Evolutionary conservation across 2,329 filamentous ascomycete genomes (phyloP), one percentile per base, ranked within the genome.

Genomic region (Neocatenulostroma microsporum): DNA sequence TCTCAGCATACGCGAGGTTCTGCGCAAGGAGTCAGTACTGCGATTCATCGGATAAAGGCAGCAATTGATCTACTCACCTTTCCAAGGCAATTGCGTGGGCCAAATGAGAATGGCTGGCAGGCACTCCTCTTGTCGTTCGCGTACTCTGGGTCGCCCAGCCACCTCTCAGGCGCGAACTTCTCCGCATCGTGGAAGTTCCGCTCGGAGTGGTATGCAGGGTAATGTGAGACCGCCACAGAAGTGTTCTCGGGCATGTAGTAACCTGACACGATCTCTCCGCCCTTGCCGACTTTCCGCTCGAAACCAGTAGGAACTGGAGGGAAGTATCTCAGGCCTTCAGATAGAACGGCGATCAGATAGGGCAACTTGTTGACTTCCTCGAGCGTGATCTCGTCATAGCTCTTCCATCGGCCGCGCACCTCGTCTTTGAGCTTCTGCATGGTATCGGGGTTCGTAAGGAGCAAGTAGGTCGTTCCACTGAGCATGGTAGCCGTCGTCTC

Each of bases 401-500:
- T 48, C 4, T 26, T 36, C 45, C 63, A 60, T 3, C 40, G 34
- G 3, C 31, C 46, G 8, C 64, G 53, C 14, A 86, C 56, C 53
- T 86, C 81, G 3, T 61, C 49, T 46, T 71, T 69, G 31, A 84
- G 62, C 24, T 68, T 69, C 2, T 56, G 51, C 37, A 82, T 69
- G 9, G 67, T 67, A 0, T 46, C 23, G 0, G 78, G 78, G 48
- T 77, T 74, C 51, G 77, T 78, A 21, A 86, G 66, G 2, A 87
- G 61, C 55, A 77, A 78, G 61, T 86, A 88, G 47, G 87, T 83
- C 0, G 84, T 72, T 5, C 77, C 70, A 3, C 73, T 72, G 0
- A 87, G 68, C 3, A 73, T 75, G 49, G 87, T 86, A 28, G 80
- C 83, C 0, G 83, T 87, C 1, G 83, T 88, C 58, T 88, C 84